Conservation (phyloP, 164 flowering plant species). For the Pachysandra terminalis region DNA sequence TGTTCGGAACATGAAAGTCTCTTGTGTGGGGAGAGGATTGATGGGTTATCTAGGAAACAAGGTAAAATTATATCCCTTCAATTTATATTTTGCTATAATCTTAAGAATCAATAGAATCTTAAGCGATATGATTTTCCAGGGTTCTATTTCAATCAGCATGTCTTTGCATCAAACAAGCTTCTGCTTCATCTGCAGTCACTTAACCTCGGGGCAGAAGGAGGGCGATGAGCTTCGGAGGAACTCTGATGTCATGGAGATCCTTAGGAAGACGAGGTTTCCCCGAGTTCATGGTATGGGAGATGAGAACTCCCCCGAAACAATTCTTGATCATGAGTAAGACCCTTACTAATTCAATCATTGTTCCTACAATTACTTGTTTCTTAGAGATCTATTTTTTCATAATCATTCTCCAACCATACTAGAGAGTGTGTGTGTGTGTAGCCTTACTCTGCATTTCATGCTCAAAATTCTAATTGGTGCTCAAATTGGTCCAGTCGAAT, state of each 20-base stretch:
- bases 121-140: conserved; percentile 18
- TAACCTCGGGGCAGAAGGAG: conserved; percentile 44
- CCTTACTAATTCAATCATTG: background rate
- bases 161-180: conserved; percentile 38
- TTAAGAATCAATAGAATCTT: background rate
- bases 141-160: conserved; percentile 37
- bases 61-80: conserved; percentile 21
- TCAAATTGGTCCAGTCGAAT: conserved; percentile 21
- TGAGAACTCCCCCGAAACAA: conserved; percentile 37
- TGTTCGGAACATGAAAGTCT: conserved; percentile 42
- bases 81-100: background rate
- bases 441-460: background rate
- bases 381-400: background rate
- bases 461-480: background rate
- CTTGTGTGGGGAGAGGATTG: conserved; percentile 52
- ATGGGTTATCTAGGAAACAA: conserved; percentile 61
- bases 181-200: conserved; percentile 40
- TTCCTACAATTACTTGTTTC: no score
- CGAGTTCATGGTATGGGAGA: conserved; percentile 27
- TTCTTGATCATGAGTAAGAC: conserved; percentile 42
- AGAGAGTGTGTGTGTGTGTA: background rate
- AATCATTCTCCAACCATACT: background rate
- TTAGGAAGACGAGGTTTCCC: conserved; percentile 44
- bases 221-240: conserved; percentile 45
- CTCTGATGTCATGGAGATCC: conserved; percentile 43